A percentile compares a stretch with the other conserved stretches of the same genome.
These are phyloP conservation scores for Moesziomyces globuligerus DNA, from an alignment of 1,284 basidiomycete genomes.

Conservation along the genomic window DNA sequence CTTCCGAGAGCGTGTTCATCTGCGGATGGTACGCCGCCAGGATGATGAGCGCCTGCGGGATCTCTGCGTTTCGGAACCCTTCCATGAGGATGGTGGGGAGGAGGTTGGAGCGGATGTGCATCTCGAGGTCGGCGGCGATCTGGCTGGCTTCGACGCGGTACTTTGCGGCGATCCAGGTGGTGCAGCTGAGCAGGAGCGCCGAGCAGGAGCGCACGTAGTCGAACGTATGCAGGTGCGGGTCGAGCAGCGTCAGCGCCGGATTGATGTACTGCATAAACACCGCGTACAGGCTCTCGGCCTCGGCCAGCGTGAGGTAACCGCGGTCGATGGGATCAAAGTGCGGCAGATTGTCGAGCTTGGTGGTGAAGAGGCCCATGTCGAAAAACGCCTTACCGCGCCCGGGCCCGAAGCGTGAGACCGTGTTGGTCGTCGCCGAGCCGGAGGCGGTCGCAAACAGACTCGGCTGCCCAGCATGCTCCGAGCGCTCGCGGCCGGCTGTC, in stretches of 20 bases:
- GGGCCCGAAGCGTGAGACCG: constrained; percentile 37
- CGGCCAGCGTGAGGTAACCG: constrained; percentile 32
- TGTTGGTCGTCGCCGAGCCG: constrained; percentile 23
- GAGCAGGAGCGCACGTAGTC: constrained; percentile 45
- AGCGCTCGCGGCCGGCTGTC: neutral
- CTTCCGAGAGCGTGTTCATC: constrained; percentile 44
- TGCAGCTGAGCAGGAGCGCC: constrained; percentile 39
- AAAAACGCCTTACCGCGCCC: constrained; percentile 48
- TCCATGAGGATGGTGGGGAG: constrained; percentile 47
- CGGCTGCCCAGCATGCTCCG: constrained; percentile 11
- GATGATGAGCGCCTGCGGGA: constrained; percentile 44
- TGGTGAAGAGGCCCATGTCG: constrained; percentile 40
- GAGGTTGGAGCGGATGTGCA: constrained; percentile 32
- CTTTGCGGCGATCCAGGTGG: constrained; percentile 50
- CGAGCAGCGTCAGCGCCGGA: constrained; percentile 48
- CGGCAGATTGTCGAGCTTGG: constrained; percentile 41
- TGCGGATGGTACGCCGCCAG: constrained; percentile 46
- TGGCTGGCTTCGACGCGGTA: constrained; percentile 33
- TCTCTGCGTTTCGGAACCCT: constrained; percentile 45
- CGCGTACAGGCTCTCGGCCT: constrained; percentile 35
- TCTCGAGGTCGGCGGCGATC: constrained; percentile 36
- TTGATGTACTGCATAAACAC: constrained; percentile 51
- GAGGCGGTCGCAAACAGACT: constrained; percentile 24
- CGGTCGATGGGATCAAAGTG: constrained; percentile 48
- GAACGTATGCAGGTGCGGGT: constrained; percentile 51